A percentile compares a stretch with the other conserved stretches of the same genome.
Evolutionary conservation across 2,329 filamentous ascomycete genomes (phyloP).

Genomic region (Pseudocercospora crystallina): DNA sequence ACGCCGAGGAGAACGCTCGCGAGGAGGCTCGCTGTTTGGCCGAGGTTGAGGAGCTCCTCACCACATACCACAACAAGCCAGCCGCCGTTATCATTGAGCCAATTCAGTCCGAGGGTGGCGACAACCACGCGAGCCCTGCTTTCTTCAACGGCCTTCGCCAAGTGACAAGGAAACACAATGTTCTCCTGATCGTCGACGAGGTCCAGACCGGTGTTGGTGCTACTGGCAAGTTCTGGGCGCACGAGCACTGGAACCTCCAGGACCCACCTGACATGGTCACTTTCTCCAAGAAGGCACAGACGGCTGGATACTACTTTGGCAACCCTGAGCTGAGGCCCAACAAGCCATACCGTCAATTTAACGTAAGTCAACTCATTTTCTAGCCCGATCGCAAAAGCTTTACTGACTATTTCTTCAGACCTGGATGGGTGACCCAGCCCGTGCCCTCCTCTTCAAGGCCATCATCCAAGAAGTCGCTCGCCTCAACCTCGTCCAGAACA

Average conservation of each 20-base stretch:
- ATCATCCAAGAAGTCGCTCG: slow-evolving; percentile 80
- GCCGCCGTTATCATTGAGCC: slow-evolving; percentile 84
- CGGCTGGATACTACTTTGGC: slow-evolving; percentile 88
- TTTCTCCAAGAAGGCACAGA: slow-evolving; percentile 93
- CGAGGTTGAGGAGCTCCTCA: slow-evolving; percentile 80
- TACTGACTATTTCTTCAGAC: slow-evolving; percentile 20
- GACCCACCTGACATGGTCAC: slow-evolving; percentile 89
- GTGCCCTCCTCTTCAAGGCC: slow-evolving; percentile 79
- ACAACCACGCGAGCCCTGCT: slow-evolving; percentile 84
- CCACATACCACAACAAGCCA: slow-evolving; percentile 74
- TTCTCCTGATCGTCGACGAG: slow-evolving; percentile 89
- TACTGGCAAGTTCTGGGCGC: slow-evolving; percentile 93
- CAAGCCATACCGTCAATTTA: slow-evolving; percentile 94
- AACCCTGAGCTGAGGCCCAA: slow-evolving; percentile 79
- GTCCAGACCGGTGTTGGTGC: slow-evolving; percentile 92
- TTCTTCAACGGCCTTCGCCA: slow-evolving; percentile 85
- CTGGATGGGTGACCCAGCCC: slow-evolving; percentile 91
- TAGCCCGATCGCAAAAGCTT: neutral
- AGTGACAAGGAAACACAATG: slow-evolving; percentile 72
- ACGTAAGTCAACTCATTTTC: slow-evolving; percentile 42
- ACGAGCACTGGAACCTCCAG: slow-evolving; percentile 86
- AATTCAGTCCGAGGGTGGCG: slow-evolving; percentile 89
- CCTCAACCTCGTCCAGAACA: slow-evolving; percentile 75
- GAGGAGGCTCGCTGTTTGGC: slow-evolving; percentile 79
- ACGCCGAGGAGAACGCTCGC: slow-evolving; percentile 75